Evolutionary conservation across 1,284 basidiomycete species (phyloP), one percentile per base, ranked within the genome.

Genomic region (Tylopilus sp.): DNA sequence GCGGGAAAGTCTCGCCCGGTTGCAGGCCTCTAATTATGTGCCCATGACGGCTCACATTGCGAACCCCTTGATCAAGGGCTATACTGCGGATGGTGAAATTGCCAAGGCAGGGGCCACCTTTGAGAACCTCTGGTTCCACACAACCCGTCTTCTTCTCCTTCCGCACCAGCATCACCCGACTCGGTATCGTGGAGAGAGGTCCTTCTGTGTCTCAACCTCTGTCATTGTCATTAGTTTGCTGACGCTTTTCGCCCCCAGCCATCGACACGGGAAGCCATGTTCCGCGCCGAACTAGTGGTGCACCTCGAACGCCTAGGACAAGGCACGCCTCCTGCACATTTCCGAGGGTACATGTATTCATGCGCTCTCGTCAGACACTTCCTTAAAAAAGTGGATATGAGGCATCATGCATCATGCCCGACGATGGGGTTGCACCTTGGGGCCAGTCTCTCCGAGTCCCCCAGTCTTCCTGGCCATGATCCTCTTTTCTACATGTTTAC

Each of bases 181-280:
- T 88, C 84, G 29, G 88, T 89, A 26, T 94, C 98, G 3, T 97
- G 93, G 80, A 91, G 96, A 68, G 97, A 99, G 85, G 96, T 97
- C 22, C 79, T 75, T 32, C 51, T 33, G 39, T 54, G 15, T 22
- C 49, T 55, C 15, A 22, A 29, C 29, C 29, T 39, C 39, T 57
- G 64, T 24, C 53, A 29, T 29, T 29, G 29, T 29, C 29, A 29
- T 29, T 29, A 56, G 64, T 26, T 54, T n/a, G 44, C 61, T 61
- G 58, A 63, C 22, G 47, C 61, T 60, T 60, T 61, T 22, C 52
- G 33, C 39, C 49, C 12, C 4, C 72, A 94, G 90, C 92, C 94
- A 22, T 95, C 93, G 53, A 95, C 95, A 1, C 96, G 94, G 91
- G 96, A 98, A 77, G 90, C 90, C 7, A 99, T 99, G 96, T 92